Evolutionary conservation across 495 filamentous ascomycete genomes (phyloP).

Genomic region (Margaritispora aquatica): DNA sequence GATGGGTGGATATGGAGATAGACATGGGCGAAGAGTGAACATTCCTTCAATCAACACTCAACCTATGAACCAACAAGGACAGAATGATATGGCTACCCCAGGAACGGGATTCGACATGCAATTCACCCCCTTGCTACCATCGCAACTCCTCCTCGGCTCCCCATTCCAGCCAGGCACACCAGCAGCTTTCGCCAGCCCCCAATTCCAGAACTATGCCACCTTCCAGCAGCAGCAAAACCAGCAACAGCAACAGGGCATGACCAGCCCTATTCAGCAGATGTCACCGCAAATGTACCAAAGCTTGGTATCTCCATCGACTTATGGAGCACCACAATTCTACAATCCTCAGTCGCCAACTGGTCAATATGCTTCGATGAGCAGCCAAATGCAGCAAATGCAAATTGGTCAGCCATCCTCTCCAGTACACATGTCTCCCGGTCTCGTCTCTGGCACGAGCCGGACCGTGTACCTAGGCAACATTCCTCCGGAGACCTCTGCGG

Average conservation of each 20-base stretch:
- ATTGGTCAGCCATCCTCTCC: constrained; percentile 51
- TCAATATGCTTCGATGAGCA: constrained; percentile 59
- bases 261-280: constrained; percentile 48
- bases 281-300: constrained; percentile 72
- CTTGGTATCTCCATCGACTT: constrained; percentile 68
- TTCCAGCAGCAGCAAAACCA: constrained; percentile 63
- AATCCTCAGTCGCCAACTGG: constrained; percentile 83
- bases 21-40: constrained; percentile 75
- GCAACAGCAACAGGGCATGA: constrained; percentile 48
- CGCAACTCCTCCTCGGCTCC: constrained; percentile 88
- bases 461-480: constrained; percentile 98
- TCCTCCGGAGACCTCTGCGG: constrained; percentile 92
- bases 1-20: constrained; percentile 70
- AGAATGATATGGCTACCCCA: constrained; percentile 75
- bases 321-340: constrained; percentile 68
- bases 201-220: constrained; percentile 76
- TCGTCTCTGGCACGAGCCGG: constrained; percentile 85
- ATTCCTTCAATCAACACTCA: constrained; percentile 90
- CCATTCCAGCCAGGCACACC: constrained; percentile 95
- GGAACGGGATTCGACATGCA: constrained; percentile 95
- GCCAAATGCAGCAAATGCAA: constrained; percentile 45
- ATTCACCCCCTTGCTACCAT: constrained; percentile 91
- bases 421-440: constrained; percentile 66
- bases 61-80: constrained; percentile 38
- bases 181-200: constrained; percentile 79